A percentile compares a stretch with the other conserved stretches of the same genome.
Conservation (phyloP, 306 rosid genomes). For the Ormosia semicastrata region DNA sequence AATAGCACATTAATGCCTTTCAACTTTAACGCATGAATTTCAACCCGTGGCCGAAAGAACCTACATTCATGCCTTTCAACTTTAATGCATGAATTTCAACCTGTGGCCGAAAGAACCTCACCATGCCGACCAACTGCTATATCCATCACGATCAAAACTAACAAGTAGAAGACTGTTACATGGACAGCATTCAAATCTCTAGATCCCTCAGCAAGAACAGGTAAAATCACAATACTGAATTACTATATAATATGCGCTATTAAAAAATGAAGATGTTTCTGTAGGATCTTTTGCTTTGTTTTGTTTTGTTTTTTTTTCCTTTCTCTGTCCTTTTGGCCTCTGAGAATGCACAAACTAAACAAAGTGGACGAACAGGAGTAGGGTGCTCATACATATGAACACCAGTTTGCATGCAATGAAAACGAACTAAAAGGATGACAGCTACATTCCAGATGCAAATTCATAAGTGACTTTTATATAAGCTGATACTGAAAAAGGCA, state of each 20-base stretch:
- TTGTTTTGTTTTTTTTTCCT: not conserved
- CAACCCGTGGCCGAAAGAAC: not conserved
- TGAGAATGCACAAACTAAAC: not conserved
- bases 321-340: not conserved
- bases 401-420: conserved; percentile 11
- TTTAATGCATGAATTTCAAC: too few species aligned
- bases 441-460: not conserved
- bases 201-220: not conserved
- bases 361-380: not conserved
- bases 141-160: not conserved
- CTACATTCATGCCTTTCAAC: too few species aligned
- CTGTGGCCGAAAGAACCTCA: not conserved
- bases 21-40: not conserved
- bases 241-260: not conserved
- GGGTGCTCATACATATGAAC: not conserved
- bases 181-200: not conserved
- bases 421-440: not conserved
- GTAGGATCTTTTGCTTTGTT: not conserved
- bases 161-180: not conserved
- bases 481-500: not conserved
- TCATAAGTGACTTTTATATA: not conserved
- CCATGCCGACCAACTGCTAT: not conserved
- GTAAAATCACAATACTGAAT: not conserved
- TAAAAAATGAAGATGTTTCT: not conserved
- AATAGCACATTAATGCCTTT: not conserved